These are phyloP conservation scores for Xylariaceae sp. DNA, from an alignment of 2,329 filamentous ascomycete species.

Conservation along the genomic window DNA sequence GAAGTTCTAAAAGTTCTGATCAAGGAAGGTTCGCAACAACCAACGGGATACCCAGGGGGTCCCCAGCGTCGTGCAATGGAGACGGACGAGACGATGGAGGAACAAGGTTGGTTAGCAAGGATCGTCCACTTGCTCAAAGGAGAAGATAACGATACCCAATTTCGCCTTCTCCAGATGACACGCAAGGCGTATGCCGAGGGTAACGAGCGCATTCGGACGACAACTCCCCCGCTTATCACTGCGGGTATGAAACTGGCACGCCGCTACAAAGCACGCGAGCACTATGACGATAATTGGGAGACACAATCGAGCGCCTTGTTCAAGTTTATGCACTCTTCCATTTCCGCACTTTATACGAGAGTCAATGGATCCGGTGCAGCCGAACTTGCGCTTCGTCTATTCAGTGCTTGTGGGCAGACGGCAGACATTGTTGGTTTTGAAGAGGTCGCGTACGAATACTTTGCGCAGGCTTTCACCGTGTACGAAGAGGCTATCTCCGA, in stretches of 20 bases:
- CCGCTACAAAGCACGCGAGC: slow-evolving; percentile 87
- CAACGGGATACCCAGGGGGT: slow-evolving; percentile 83
- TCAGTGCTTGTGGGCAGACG: slow-evolving; percentile 89
- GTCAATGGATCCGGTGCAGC: slow-evolving; percentile 79
- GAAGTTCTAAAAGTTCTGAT: slow-evolving; percentile 90
- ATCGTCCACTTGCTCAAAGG: slow-evolving; percentile 87
- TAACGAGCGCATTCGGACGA: slow-evolving; percentile 94
- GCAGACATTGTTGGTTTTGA: slow-evolving; percentile 92
- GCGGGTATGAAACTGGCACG: slow-evolving; percentile 88
- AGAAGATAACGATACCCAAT: slow-evolving; percentile 89
- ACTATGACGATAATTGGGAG: slow-evolving; percentile 73
- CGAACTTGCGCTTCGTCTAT: slow-evolving; percentile 87
- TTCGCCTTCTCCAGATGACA: slow-evolving; percentile 87
- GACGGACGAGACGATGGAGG: slow-evolving; percentile 96
- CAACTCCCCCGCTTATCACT: slow-evolving; percentile 90
- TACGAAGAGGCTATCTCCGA: slow-evolving; percentile 97
- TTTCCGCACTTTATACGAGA: slow-evolving; percentile 86
- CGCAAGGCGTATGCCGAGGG: slow-evolving; percentile 89
- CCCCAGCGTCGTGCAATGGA: slow-evolving; percentile 78
- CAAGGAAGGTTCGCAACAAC: slow-evolving; percentile 85
- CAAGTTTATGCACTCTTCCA: slow-evolving; percentile 91
- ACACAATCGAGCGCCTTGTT: slow-evolving; percentile 77
- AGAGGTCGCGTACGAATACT: slow-evolving; percentile 97
- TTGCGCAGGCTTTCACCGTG: slow-evolving; percentile 96
- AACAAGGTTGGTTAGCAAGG: slow-evolving; percentile 95